Evolutionary conservation across 1,284 basidiomycete species (phyloP).

Genomic region (Ganoderma lingzhi): DNA sequence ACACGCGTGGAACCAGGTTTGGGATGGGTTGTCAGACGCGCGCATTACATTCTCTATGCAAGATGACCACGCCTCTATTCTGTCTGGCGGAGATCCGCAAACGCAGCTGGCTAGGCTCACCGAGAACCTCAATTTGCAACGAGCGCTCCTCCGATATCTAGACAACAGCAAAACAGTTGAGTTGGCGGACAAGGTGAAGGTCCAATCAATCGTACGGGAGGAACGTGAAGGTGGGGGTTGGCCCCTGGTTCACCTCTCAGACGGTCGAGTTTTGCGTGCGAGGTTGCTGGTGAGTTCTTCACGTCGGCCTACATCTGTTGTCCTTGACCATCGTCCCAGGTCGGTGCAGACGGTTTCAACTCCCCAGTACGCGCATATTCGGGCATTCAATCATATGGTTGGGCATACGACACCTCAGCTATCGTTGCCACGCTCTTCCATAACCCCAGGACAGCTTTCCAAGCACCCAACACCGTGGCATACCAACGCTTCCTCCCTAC

Average conservation of each 20-base stretch:
- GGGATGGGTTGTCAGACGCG: slow-evolving; percentile 89
- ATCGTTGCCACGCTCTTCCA: slow-evolving; percentile 91
- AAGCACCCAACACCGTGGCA: slow-evolving; percentile 80
- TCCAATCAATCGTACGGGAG: slow-evolving; percentile 65
- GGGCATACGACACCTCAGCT: slow-evolving; percentile 91
- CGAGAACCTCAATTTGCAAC: slow-evolving; percentile 92
- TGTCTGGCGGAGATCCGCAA: slow-evolving; percentile 39
- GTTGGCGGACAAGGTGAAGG: slow-evolving; percentile 74
- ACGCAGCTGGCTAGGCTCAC: slow-evolving; percentile 79
- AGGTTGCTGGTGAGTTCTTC: slow-evolving; percentile 67
- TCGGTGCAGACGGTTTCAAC: slow-evolving; percentile 96
- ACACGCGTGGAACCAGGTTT: slow-evolving; percentile 62
- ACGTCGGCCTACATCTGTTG: slow-evolving; percentile 1
- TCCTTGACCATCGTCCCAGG: slow-evolving; percentile 50
- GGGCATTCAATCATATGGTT: slow-evolving; percentile 89
- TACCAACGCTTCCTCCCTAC: slow-evolving; percentile 97
- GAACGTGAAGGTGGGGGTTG: slow-evolving; percentile 61
- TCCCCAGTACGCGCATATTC: slow-evolving; percentile 93
- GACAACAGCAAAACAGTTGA: slow-evolving; percentile 52
- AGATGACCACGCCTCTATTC: slow-evolving; percentile 46
- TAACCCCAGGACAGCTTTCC: slow-evolving; percentile 62
- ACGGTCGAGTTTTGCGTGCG: slow-evolving; percentile 50
- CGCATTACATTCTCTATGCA: slow-evolving; percentile 75
- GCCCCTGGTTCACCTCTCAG: slow-evolving; percentile 79
- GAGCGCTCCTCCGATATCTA: slow-evolving; percentile 74